Base-by-base conservation (phyloP, 345 rosid species). In the Boechera divaricarpa region DNA sequence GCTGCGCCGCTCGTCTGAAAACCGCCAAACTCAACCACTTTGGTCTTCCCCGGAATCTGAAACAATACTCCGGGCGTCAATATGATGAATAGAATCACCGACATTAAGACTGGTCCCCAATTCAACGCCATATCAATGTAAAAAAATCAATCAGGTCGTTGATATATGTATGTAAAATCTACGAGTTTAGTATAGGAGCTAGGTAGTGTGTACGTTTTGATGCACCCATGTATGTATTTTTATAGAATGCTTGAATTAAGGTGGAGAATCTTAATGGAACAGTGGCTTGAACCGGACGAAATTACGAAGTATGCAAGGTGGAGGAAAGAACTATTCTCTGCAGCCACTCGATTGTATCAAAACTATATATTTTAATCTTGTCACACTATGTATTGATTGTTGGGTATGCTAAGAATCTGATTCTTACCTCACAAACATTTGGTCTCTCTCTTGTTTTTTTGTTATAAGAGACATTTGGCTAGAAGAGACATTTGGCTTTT, bases 21-120 rank as follows among this genome's bases (percentile, higher is more conserved):
- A 42, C 82, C 84, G 0, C 71, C 83, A 26, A 89, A 87, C 74
- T 85, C 92, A 51, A 85, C 78, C 32, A 29, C 75, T 41, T 79
- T 83, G 76, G 73, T 74, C 73, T 86, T 84, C 18, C 85, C 92
- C 0, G 94, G 92, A 31, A 89, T 26, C 85, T 89, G 94, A 77
- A 85, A 87, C 78, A 89, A 67, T 45, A 87, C 84, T 41, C 94
- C 92, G 0, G 92, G 92, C 21, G 86, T 85, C 70, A 90, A 63
- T 52, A 90, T 26, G 67, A 90, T 83, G 69, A 86, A 90, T 29
- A 90, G 73, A 48, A 87, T 69, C 45, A 87, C 83, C 10, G 89
- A 90, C 56, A 89, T 77, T 49, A 90, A 15, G 48, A 89, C 90
- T 2, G 94, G 91, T 10, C 88, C 94, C 91, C 91, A 86, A 26